Evolutionary conservation across 2,329 filamentous ascomycete genomes (phyloP).

Genomic region (Trichoderma cornu-damae): DNA sequence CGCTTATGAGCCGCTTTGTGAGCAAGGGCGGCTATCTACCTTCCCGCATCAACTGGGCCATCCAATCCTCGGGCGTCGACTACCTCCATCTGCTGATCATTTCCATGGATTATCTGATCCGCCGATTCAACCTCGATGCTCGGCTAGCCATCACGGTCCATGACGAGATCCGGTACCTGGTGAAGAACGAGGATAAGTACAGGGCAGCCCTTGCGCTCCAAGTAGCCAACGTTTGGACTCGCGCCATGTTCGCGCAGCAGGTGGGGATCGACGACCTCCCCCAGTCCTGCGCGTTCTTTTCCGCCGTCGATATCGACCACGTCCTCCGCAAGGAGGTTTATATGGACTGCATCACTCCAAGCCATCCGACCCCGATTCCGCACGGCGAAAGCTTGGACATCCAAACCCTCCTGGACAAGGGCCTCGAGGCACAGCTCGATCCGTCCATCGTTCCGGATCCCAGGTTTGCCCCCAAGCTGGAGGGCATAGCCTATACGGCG

Average conservation of each 20-base stretch:
- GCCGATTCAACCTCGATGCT: conserved; percentile 77
- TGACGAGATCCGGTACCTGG: conserved; percentile 93
- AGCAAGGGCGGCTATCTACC: conserved; percentile 90
- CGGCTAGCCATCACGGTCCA: conserved; percentile 91
- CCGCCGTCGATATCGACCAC: conserved; percentile 88
- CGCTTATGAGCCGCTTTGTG: conserved; percentile 81
- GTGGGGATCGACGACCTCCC: conserved; percentile 94
- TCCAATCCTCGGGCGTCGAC: conserved; percentile 94
- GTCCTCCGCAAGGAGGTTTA: conserved; percentile 97
- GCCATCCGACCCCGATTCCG: conserved; percentile 70
- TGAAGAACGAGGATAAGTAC: conserved; percentile 80
- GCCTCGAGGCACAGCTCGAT: conserved; percentile 63
- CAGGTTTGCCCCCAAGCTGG: conserved; percentile 49
- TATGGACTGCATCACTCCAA: conserved; percentile 94
- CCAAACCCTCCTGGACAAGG: conserved; percentile 66
- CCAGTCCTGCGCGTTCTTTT: conserved; percentile 92
- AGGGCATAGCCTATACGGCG: conserved; percentile 61
- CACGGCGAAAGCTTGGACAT: conserved; percentile 88
- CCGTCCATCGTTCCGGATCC: conserved; percentile 53
- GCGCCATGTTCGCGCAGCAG: conserved; percentile 95
- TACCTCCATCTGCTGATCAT: conserved; percentile 93
- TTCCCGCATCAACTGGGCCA: conserved; percentile 97
- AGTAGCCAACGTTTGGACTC: conserved; percentile 91
- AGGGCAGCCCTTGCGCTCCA: conserved; percentile 88
- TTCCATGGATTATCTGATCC: conserved; percentile 86